Evolutionary conservation across 2,329 filamentous ascomycete genomes (phyloP).

Genomic region (Aspergillus sp.): DNA sequence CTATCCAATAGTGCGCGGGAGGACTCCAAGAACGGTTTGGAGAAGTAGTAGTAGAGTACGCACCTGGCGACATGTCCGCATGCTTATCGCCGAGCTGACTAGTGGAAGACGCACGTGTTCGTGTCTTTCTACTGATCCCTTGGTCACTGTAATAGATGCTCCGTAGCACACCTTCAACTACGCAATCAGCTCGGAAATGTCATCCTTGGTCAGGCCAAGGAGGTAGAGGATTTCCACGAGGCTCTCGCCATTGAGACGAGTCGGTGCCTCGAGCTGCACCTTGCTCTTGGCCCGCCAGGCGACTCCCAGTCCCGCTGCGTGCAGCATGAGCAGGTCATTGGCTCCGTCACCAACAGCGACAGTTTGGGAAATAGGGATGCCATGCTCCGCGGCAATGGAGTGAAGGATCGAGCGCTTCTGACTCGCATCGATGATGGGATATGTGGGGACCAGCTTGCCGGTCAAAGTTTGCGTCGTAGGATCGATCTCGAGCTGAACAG

Average conservation of each 20-base stretch:
- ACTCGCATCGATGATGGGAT: conserved; percentile 61
- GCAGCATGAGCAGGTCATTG: conserved; percentile 67
- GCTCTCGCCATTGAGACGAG: conserved; percentile 59
- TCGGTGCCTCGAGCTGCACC: conserved; percentile 63
- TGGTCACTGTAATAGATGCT: not conserved
- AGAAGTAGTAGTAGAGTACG: not conserved
- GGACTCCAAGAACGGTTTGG: not conserved
- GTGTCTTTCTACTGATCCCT: not conserved
- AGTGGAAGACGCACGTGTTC: not conserved
- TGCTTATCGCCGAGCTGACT: not conserved
- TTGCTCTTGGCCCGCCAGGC: conserved; percentile 67
- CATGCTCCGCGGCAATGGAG: conserved; percentile 57
- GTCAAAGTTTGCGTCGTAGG: conserved; percentile 53
- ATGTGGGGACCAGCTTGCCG: conserved; percentile 55
- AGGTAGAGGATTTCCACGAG: conserved; percentile 62
- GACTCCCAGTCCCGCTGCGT: conserved; percentile 62
- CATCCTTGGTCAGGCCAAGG: conserved; percentile 55
- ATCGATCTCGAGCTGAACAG: conserved; percentile 52
- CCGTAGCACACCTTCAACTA: not conserved
- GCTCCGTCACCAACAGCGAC: conserved; percentile 65
- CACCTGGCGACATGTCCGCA: not conserved
- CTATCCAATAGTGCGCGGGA: not conserved
- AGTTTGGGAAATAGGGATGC: conserved; percentile 56
- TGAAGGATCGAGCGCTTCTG: conserved; percentile 59
- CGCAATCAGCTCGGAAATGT: conserved; percentile 49